Base-by-base conservation (phyloP, 1,139 yeast genomes). In the Lodderomyces jiufengensis region DNA sequence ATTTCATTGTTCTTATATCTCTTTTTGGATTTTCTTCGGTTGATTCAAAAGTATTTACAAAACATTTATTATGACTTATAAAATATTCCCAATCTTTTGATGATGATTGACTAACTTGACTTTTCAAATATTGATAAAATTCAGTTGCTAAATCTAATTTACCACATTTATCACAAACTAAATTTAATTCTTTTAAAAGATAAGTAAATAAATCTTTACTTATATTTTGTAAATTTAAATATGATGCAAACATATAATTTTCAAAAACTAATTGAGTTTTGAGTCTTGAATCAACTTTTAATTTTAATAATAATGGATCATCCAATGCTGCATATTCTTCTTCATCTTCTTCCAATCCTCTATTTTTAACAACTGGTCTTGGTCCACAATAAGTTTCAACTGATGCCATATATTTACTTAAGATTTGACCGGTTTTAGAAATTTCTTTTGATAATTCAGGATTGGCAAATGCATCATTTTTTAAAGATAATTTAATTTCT, bases 391-490 rank as follows among this genome's bases (percentile, higher is more conserved):
- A 69, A 22, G 58, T 48, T 42, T 66, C 71, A 8, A 69, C 50
- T 1, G 71, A 49, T 18, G 51, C 42, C 48, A 53, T 59, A 44
- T 63, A 70, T 22, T 50, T 50, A 24, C 55, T 55, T 38, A 70
- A 50, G 5, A 58, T 47, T 32, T 57, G 51, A 3, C 76, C 76
- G 2, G 74, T 66, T 24, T 55, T 54, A 39, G 70, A 61, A 24
- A 70, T 63, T 42, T 70, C 75, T 34, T 55, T 65, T 12, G 59
- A 48, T 26, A 69, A 49, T 4, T 57, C 56, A 23, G 59, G 50
- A 46, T 66, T 69, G 20, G 70, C 65, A 50, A 70, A 70, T 2
- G 71, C 57, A 15, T 70, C 75, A 46, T 70, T 69, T 34, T 60
- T 65, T 44, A 70, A 55, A 27, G 69, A 59, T 2, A 64, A 52